Percentiles rank a stretch among this genome's conserved stretches.
Evolutionary conservation across 176 grass and related monocot genomes (phyloP).

Genomic region (Oropetium thomaeum): DNA sequence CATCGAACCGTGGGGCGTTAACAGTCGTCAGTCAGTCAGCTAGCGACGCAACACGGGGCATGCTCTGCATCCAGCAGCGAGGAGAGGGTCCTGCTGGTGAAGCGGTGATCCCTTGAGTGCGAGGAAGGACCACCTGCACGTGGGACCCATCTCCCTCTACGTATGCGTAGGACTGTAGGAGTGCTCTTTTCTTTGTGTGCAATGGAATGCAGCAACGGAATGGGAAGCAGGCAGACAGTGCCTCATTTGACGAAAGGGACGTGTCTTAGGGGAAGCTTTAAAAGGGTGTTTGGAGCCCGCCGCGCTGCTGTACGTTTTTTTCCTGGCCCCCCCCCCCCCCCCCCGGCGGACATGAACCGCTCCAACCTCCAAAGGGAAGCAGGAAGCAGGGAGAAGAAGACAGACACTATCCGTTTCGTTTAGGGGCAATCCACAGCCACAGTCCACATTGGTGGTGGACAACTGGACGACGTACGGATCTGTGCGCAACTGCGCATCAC

Average conservation of each 20-base stretch:
- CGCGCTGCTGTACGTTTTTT: not conserved
- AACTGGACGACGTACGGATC: not conserved
- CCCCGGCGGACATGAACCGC: not conserved
- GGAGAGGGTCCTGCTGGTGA: not conserved
- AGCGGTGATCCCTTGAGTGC: conserved; percentile 16
- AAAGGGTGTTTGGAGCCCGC: not conserved
- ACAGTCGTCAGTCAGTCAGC: too few species aligned
- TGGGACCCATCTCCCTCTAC: not conserved
- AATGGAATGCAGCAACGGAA: not conserved
- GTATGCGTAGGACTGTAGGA: too few species aligned
- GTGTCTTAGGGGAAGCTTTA: not conserved
- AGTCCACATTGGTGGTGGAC: not conserved
- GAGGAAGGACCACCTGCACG: conserved; percentile 32
- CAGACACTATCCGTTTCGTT: not conserved
- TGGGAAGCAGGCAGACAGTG: conserved; percentile 6
- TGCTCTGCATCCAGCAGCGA: too few species aligned
- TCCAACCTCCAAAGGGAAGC: conserved; percentile 17
- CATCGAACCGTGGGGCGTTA: not conserved
- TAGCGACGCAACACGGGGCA: too few species aligned
- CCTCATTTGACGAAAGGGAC: conserved; percentile 54
- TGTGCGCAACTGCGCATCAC: too few species aligned
- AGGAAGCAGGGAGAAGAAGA: not conserved
- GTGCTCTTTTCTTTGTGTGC: not conserved
- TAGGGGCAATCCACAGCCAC: too few species aligned
- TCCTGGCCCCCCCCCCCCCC: not conserved